Conservation (phyloP, 2,329 filamentous ascomycete species). For the Arthrocladium fulminans region DNA sequence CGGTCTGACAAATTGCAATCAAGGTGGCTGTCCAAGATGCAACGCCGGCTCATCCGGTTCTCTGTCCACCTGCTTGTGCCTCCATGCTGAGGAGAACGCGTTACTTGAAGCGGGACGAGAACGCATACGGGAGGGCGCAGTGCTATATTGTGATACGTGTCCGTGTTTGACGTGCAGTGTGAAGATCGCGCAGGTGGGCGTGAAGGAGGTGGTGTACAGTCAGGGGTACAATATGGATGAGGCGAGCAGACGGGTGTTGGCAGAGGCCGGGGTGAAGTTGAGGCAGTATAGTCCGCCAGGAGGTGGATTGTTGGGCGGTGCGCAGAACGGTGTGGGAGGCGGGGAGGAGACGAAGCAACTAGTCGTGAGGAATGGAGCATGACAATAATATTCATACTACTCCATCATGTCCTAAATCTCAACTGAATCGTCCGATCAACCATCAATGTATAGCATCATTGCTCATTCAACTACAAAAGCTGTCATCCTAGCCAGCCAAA, state of each 20-base stretch:
- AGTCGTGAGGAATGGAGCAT: slow-evolving; percentile 6
- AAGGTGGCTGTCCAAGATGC: slow-evolving; percentile 82
- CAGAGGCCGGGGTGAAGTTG: slow-evolving; percentile 71
- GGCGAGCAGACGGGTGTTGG: slow-evolving; percentile 71
- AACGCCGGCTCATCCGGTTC: slow-evolving; percentile 59
- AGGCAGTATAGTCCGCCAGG: slow-evolving; percentile 57
- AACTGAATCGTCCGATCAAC: no score
- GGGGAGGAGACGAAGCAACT: slow-evolving; percentile 9
- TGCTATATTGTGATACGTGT: slow-evolving; percentile 91
- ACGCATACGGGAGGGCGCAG: slow-evolving; percentile 69
- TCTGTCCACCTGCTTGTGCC: slow-evolving; percentile 80
- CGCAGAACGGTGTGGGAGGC: neutral
- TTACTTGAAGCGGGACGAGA: slow-evolving; percentile 89
- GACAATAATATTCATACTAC: neutral
- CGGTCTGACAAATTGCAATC: slow-evolving; percentile 78
- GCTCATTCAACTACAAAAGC: no score
- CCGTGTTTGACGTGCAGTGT: slow-evolving; percentile 96
- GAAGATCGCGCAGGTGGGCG: slow-evolving; percentile 95
- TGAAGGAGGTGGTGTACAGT: slow-evolving; percentile 89
- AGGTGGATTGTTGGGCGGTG: slow-evolving; percentile 15
- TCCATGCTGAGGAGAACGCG: slow-evolving; percentile 98
- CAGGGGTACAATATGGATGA: slow-evolving; percentile 92
- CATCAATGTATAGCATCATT: no score
- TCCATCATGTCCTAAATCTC: no score
- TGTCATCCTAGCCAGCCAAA: no score